A percentile compares a stretch with the other conserved stretches of the same genome.
Evolutionary conservation across 257 asterid genomes (phyloP).

Genomic region (Scutellaria galericulata): DNA sequence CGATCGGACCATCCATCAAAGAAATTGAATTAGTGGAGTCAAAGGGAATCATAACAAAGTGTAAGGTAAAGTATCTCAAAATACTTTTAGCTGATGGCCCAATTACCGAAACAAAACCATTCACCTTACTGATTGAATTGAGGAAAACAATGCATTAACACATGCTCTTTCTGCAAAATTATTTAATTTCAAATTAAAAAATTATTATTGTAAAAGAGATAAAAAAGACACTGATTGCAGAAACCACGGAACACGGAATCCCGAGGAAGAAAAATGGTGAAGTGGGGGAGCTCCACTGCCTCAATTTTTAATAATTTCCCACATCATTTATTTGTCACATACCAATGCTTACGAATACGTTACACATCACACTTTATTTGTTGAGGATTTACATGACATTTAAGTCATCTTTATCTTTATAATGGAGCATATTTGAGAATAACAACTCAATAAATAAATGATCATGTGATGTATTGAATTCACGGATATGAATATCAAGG

Average conservation of each 20-base stretch:
- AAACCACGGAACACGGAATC: slow-evolving; percentile 70
- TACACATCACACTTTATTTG: no score
- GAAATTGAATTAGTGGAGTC: no score
- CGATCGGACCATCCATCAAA: no score
- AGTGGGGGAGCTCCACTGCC: not conserved
- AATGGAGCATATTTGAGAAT: no score
- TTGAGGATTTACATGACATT: no score
- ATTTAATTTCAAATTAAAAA: slow-evolving; percentile 30
- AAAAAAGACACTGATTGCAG: slow-evolving; percentile 36
- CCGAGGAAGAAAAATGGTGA: slow-evolving; percentile 62
- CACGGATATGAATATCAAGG: no score
- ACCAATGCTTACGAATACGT: not conserved
- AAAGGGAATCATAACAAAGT: no score
- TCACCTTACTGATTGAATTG: slow-evolving; percentile 49
- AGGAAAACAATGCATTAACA: slow-evolving; percentile 82
- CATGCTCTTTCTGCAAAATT: slow-evolving; percentile 51
- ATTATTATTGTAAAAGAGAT: not conserved
- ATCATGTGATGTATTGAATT: no score
- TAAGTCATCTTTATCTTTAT: no score
- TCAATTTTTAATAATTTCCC: not conserved
- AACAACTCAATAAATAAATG: no score
- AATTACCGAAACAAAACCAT: slow-evolving; percentile 60
- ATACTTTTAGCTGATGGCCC: slow-evolving; percentile 25
- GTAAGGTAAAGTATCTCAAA: no score
- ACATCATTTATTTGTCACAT: not conserved